phyloP scores from a whole-genome alignment of 345 rosid genomes.

The Corchorus capsularis region DNA sequence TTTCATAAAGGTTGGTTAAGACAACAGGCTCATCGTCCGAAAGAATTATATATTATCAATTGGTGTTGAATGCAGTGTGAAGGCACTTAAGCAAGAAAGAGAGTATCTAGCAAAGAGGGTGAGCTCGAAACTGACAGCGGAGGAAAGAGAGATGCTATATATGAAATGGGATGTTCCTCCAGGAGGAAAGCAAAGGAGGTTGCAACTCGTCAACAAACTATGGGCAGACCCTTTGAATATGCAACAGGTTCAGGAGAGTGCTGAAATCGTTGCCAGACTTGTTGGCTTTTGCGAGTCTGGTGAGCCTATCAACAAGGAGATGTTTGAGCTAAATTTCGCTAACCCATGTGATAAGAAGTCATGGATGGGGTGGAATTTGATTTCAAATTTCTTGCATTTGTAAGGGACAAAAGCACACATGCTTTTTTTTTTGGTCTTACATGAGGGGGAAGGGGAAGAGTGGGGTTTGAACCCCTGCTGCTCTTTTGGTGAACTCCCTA shows the following conservation, averaged over 20 bases:
- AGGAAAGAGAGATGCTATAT: constrained; percentile 81
- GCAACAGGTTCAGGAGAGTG: constrained; percentile 76
- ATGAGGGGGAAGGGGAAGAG: too few relatives aligned
- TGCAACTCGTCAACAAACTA: constrained; percentile 78
- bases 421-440: not conserved
- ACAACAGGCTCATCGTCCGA: not conserved
- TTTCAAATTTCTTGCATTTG: constrained; percentile 70
- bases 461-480: too few relatives aligned
- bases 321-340: constrained; percentile 83
- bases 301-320: constrained; percentile 76
- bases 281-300: constrained; percentile 88
- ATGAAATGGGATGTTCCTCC: constrained; percentile 83
- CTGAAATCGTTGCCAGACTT: constrained; percentile 77
- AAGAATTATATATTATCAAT: not conserved
- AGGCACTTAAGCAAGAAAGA: constrained; percentile 84
- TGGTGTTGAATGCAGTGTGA: constrained; percentile 50
- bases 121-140: constrained; percentile 64
- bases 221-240: constrained; percentile 86
- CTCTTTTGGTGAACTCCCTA: too few relatives aligned
- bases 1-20: not conserved
- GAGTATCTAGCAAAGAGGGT: constrained; percentile 86
- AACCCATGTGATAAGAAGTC: constrained; percentile 80
- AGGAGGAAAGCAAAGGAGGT: constrained; percentile 80
- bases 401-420: constrained; percentile 15
- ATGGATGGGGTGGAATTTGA: constrained; percentile 96